Base-by-base conservation (phyloP, 1,284 basidiomycete species). In the Cutaneotrichosporon daszewskae region DNA sequence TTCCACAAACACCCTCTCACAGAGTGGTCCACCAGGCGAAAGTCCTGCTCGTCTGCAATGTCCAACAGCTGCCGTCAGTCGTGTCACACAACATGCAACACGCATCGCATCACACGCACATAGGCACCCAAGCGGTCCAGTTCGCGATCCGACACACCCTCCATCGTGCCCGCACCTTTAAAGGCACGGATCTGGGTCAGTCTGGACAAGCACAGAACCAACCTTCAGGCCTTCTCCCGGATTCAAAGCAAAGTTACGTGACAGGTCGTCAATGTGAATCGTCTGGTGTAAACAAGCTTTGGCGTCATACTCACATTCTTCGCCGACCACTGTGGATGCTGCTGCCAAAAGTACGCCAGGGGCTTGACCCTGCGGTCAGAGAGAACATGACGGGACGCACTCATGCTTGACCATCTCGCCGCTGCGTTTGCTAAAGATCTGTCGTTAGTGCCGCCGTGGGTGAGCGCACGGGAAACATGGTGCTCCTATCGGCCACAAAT, bases 231-330 rank as follows among this genome's bases (percentile, higher is more conserved):
- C 88, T 69, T 87, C 81, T 33, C 76, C 77, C 0, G 87, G 87
- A 61, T 91, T 94, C 49, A 91, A 74, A 4, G 86, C 88, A 69
- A 90, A 90, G 62, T 89, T 89, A 25, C 86, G 79, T 40, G 83
- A 79, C 79, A 94, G 75, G 62, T 91, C 88, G 66, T 94, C 88
- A 23, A 94, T 77, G 59, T 94, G 88, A 36, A 91, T 81, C 0
- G 87, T 89, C 66, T 66, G 28, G 0, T 3, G 20, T 43, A 16
- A 40, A 40, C 22, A 3, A 16, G 13, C 13, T 14, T 7, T 10
- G 16, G 58, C 4, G 25, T 19, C 19, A n/a, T 23, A 33, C 50
- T 25, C 23, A 52, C 50, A n/a, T 53, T 53, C 47, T 50, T 53
- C 1, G 43, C 5, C 69, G 56, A 84, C 83, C 80, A 86, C 51